Evolutionary conservation across 305 asterid species (phyloP), one percentile per base, ranked within the genome.

Genomic region (Fraxinus baroniana): DNA sequence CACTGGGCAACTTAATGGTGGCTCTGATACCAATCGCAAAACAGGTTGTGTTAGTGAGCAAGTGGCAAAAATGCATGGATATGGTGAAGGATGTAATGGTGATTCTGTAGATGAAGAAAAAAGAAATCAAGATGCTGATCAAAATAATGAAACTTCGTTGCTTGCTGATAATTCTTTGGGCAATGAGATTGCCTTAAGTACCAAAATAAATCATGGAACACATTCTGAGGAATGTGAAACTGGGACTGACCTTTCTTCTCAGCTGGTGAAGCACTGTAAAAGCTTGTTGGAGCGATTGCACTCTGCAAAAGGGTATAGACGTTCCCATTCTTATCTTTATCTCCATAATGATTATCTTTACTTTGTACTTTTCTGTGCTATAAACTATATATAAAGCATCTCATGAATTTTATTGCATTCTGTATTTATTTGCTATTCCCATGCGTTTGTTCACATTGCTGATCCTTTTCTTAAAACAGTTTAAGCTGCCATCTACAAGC

Each of bases 211-310:
- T 32, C 81, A 71, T 77, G 83, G 79, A 70, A 81, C 32, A 57
- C 84, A 72, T 85, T 83, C 81, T 81, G 79, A 73, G 66, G 90
- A 87, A 78, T 74, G 70, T 79, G 89, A 80, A 74, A 73, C 82
- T 86, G 91, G 78, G 72, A 78, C 79, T 37, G 87, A 87, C 81
- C 86, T 90, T 80, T 76, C 93, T 78, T 83, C 81, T 20, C 80
- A 81, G 78, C 94, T 94, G 89, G 80, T 91, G 85, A 83, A 90
- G 85, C 87, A 86, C 17, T 84, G 95, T 73, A 93, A 92, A 86
- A 81, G 79, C 77, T 83, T 97, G 82, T 90, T 92, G 79, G 93
- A 90, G 88, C 89, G 89, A 87, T 85, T 97, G 89, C 87, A 89
- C 78, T 81, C 90, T 79, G 71, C 86, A 82, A 86, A 89, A 78